Evolutionary conservation across 805 yeast species (phyloP), one percentile per base, ranked within the genome.

Genomic region (Cyberlindnera mrakii): DNA sequence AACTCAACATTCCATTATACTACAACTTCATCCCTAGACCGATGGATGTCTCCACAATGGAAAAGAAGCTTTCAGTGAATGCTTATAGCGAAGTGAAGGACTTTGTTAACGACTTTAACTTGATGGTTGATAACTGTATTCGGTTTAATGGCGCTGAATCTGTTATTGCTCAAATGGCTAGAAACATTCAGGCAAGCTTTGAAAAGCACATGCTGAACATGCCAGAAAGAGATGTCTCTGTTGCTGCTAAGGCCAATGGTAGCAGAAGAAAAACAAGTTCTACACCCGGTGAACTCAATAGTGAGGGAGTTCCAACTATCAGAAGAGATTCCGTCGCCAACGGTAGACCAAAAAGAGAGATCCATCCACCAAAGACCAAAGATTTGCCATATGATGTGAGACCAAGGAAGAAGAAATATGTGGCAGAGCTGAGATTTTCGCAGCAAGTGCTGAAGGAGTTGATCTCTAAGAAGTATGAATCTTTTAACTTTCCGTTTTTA

Each of bases 351-450:
- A 91, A 91, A 65, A 78, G 99, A 53, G 93, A 88, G 53, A 88
- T 93, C 38, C 97, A 90, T 62, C 99, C 99, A 3, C 99, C 99
- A 42, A 83, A 85, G 59, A 86, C 96, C 29, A 87, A 87, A 59
- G 97, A 93, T 60, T 78, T 90, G 63, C 95, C 96, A 3, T 88
- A 87, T 57, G 96, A 89, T 57, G 80, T 80, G 42, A 74, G 90
- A 59, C 99, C 99, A 37, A 78, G 95, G 51, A 86, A 86, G 66
- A 90, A 91, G 76, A 91, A 88, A 69, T 80, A 72, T 59, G 95
- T 91, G 33, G 84, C 91, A 9, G 97, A 91, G 63, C 75, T 93
- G 60, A 75, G 90, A 58, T 93, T 83, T 65, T 87, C 95, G 60
- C 83, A 78, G 52, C 85, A 78, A 59, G 78, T 90, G 4, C 65